phyloP scores from a whole-genome alignment of 768 basidiomycete genomes.

The Pholiota molesta region DNA sequence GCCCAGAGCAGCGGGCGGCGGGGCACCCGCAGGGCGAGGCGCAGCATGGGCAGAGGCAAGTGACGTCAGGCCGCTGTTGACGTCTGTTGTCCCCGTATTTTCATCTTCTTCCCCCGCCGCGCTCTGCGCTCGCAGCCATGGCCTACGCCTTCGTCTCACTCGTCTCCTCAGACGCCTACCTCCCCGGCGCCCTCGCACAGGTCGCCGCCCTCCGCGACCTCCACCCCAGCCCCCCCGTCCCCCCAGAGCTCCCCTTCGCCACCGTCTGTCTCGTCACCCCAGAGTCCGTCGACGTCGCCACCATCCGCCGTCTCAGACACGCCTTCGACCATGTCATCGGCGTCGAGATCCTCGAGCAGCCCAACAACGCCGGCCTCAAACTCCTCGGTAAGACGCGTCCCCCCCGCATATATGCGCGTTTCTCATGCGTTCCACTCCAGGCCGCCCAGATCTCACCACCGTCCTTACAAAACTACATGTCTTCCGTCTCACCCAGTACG shows the following conservation, averaged over 20 bases:
- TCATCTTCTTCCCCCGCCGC: slow-evolving; percentile 20
- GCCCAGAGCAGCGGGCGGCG: slow-evolving; percentile 23
- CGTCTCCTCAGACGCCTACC: slow-evolving; percentile 88
- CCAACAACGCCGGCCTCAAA: slow-evolving; percentile 65
- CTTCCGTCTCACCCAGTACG: slow-evolving; percentile 87
- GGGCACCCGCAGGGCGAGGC: slow-evolving; percentile 5
- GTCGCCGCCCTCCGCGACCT: slow-evolving; percentile 84
- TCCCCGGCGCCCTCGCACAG: slow-evolving; percentile 89
- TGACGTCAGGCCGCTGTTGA: slow-evolving; percentile 33
- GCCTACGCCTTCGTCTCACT: slow-evolving; percentile 88
- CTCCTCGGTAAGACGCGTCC: slow-evolving; percentile 73
- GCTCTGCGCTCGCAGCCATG: slow-evolving; percentile 25
- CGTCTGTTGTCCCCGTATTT: slow-evolving; percentile 31
- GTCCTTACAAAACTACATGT: slow-evolving; percentile 97
- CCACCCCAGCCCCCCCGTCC: slow-evolving; percentile 60
- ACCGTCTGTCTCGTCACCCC: slow-evolving; percentile 94
- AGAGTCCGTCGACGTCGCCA: slow-evolving; percentile 83
- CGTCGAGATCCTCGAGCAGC: slow-evolving; percentile 83
- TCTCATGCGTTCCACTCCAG: slow-evolving; percentile 42
- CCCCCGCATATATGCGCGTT: slow-evolving; percentile 18
- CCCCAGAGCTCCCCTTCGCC: slow-evolving; percentile 69
- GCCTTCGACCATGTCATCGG: slow-evolving; percentile 88
- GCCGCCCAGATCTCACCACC: slow-evolving; percentile 90
- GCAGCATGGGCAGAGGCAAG: slow-evolving; percentile 12
- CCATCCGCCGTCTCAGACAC: slow-evolving; percentile 77